Evolutionary conservation across 495 filamentous ascomycete genomes (phyloP).

Genomic region (Tuber calosporum): DNA sequence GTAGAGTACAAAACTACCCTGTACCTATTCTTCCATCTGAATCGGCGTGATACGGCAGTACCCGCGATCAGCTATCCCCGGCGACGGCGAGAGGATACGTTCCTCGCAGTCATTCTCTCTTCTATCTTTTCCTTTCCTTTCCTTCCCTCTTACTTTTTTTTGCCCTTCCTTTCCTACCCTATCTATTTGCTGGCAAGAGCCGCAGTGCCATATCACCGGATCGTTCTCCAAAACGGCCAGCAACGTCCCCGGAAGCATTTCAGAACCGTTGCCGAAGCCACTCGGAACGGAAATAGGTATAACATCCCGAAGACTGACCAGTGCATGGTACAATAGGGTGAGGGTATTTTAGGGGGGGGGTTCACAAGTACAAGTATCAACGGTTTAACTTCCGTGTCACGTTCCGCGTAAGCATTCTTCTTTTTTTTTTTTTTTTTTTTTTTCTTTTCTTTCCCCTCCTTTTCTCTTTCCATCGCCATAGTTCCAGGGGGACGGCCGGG

Average conservation of each 20-base stretch:
- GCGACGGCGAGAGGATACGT: background rate
- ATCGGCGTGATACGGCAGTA: background rate
- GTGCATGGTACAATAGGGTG: background rate
- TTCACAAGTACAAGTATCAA: constrained; percentile 1
- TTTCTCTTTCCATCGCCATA: background rate
- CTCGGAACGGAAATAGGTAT: background rate
- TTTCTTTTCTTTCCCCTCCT: too few relatives aligned
- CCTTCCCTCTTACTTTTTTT: too few relatives aligned
- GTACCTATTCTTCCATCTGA: background rate
- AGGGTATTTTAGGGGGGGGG: background rate
- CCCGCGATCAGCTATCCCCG: background rate
- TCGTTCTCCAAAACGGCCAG: background rate
- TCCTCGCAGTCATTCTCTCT: background rate
- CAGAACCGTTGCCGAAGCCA: background rate
- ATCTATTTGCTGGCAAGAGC: background rate
- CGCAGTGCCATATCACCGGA: background rate
- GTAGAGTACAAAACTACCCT: background rate
- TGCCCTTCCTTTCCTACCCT: background rate
- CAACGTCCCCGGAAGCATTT: background rate
- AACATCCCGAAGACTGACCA: background rate
- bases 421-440: background rate
- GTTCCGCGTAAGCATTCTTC: background rate
- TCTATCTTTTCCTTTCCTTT: background rate
- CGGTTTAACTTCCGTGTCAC: constrained; percentile 1
- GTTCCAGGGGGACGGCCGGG: background rate